Percentiles rank a stretch among this genome's conserved stretches.
Evolutionary conservation across 2,329 filamentous ascomycete species (phyloP).

Genomic region (Penicillium frequentans): DNA sequence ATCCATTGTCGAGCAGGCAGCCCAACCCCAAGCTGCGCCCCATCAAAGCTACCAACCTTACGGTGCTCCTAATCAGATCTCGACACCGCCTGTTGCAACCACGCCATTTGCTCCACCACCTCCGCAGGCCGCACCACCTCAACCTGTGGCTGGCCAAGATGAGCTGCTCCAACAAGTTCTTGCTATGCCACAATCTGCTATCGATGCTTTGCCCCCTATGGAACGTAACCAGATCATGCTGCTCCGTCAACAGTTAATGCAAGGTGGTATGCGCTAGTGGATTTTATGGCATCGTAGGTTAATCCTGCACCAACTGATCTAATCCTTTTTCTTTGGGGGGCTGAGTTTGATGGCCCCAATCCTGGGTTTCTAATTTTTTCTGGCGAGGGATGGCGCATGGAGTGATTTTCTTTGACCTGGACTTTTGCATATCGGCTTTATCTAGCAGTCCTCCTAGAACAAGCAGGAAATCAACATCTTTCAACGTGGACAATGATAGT

Average conservation of each 20-base stretch:
- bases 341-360: not conserved
- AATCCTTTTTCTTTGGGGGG: not conserved
- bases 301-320: not conserved
- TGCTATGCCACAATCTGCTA: slow-evolving; percentile 74
- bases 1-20: slow-evolving; percentile 70
- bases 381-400: slow-evolving; percentile 8
- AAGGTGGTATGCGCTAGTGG: slow-evolving; percentile 36
- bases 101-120: slow-evolving; percentile 47
- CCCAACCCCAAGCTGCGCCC: slow-evolving; percentile 43
- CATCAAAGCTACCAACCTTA: slow-evolving; percentile 42
- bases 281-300: not conserved
- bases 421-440: not conserved
- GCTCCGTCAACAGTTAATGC: slow-evolving; percentile 65
- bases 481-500: not conserved
- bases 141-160: slow-evolving; percentile 58
- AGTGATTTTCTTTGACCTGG: not conserved
- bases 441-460: not conserved
- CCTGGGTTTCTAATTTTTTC: not conserved
- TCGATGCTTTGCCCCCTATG: slow-evolving; percentile 73
- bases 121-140: slow-evolving; percentile 30
- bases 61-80: slow-evolving; percentile 46
- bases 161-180: slow-evolving; percentile 79
- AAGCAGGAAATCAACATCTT: not conserved
- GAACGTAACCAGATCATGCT: slow-evolving; percentile 78
- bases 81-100: slow-evolving; percentile 53